A percentile compares a stretch with the other conserved stretches of the same genome.
phyloP scores from a whole-genome alignment of 768 basidiomycete species.

The Peribolospora kevripleyi region DNA sequence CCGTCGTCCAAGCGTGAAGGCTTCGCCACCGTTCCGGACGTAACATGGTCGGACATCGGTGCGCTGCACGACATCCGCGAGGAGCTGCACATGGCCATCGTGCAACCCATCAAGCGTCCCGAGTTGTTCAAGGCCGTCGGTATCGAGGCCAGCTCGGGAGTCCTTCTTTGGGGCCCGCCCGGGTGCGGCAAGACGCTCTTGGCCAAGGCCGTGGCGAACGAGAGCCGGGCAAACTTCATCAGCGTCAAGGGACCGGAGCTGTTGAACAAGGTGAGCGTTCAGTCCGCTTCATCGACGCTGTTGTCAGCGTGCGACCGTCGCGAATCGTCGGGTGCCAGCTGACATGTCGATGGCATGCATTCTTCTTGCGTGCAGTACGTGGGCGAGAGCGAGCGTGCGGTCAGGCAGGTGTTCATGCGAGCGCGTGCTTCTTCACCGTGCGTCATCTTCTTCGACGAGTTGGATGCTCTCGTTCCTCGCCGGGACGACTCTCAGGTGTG shows the following conservation, averaged over 20 bases:
- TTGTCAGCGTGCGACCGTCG: no score
- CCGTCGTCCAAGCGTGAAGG: slow-evolving; percentile 95
- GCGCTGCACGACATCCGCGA: slow-evolving; percentile 66
- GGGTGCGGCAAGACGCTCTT: slow-evolving; percentile 93
- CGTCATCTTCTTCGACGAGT: slow-evolving; percentile 83
- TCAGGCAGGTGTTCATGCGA: slow-evolving; percentile 78
- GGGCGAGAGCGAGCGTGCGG: slow-evolving; percentile 85
- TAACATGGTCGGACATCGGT: slow-evolving; percentile 84
- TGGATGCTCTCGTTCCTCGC: slow-evolving; percentile 77
- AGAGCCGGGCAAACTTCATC: slow-evolving; percentile 85
- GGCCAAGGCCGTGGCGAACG: slow-evolving; percentile 96
- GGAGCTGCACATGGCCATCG: slow-evolving; percentile 90
- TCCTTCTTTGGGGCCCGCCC: slow-evolving; percentile 94
- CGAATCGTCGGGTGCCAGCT: no score
- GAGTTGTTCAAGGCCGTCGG: slow-evolving; percentile 73
- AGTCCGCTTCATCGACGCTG: neutral
- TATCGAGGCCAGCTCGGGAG: slow-evolving; percentile 74
- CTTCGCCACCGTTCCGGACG: slow-evolving; percentile 86
- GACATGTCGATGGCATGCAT: no score
- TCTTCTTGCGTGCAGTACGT: slow-evolving; percentile 40
- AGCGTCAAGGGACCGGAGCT: slow-evolving; percentile 93
- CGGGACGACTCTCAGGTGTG: slow-evolving; percentile 69
- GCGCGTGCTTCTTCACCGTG: slow-evolving; percentile 84
- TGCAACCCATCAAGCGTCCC: slow-evolving; percentile 74
- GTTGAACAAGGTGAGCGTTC: slow-evolving; percentile 57